These are phyloP conservation scores for Claviceps citrina DNA, from an alignment of 2,329 filamentous ascomycete species.

Conservation along the genomic window DNA sequence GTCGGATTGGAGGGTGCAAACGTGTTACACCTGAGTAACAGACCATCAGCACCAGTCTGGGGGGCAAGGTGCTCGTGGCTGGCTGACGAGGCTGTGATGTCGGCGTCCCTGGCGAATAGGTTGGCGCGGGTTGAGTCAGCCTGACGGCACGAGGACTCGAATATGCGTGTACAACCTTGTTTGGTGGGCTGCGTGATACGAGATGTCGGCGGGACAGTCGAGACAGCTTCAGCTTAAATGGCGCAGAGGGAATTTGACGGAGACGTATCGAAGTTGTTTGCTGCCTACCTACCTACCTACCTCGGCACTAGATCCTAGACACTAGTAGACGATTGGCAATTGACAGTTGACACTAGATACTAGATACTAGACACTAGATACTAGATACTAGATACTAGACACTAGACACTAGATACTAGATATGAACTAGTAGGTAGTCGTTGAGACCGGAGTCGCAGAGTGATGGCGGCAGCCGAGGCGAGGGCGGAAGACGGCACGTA, in stretches of 20 bases:
- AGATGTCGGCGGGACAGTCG: background rate
- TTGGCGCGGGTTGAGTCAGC: constrained; percentile 1
- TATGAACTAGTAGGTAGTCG: too few relatives aligned
- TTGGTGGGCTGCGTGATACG: background rate
- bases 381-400: too few relatives aligned
- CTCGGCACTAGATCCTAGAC: too few relatives aligned
- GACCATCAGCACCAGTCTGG: background rate
- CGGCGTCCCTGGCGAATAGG: constrained; percentile 1
- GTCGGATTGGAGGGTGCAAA: background rate
- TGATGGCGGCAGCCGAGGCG: too few relatives aligned
- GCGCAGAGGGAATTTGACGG: background rate
- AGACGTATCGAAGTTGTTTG: background rate
- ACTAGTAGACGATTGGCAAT: too few relatives aligned
- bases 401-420: too few relatives aligned
- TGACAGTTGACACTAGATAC: too few relatives aligned
- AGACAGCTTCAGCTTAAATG: background rate
- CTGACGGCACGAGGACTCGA: background rate
- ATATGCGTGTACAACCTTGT: background rate
- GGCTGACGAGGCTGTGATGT: constrained; percentile 4
- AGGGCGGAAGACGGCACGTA: too few relatives aligned
- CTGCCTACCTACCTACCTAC: too few relatives aligned
- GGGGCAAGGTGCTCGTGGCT: constrained; percentile 3
- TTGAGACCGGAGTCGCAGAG: too few relatives aligned
- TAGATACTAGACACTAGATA: too few relatives aligned
- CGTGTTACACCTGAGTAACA: background rate